phyloP scores from a whole-genome alignment of 148 eudicot species.

The Limonium bicolor region DNA sequence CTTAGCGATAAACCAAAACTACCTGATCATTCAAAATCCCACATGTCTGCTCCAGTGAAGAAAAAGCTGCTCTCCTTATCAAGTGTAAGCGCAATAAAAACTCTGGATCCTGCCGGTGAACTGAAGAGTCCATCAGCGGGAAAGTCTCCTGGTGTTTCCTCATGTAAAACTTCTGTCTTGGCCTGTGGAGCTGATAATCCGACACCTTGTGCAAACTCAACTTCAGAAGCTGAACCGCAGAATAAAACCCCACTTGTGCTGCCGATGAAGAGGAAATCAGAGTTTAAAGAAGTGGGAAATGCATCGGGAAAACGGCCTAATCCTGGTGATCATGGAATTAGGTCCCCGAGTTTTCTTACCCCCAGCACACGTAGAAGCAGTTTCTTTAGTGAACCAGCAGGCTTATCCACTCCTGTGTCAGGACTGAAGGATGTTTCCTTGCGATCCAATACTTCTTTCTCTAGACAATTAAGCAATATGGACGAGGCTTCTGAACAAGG shows the following conservation, averaged over 20 bases:
- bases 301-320: conserved; percentile 45
- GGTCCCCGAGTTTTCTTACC: conserved; percentile 49
- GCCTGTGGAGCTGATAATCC: conserved; percentile 28
- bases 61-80: conserved; percentile 41
- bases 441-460: conserved; percentile 18
- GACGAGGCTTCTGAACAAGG: conserved; percentile 32
- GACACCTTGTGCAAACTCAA: conserved; percentile 13
- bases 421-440: conserved; percentile 34
- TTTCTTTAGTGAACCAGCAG: conserved; percentile 33
- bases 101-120: conserved; percentile 22
- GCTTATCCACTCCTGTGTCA: conserved; percentile 31
- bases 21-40: conserved; percentile 22
- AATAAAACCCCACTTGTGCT: conserved; percentile 57
- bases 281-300: conserved; percentile 32
- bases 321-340: conserved; percentile 39
- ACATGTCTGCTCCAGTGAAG: conserved; percentile 35
- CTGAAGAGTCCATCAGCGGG: conserved; percentile 21
- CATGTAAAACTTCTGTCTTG: conserved; percentile 21
- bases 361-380: conserved; percentile 48
- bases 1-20: conserved; percentile 29
- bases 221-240: conserved; percentile 30
- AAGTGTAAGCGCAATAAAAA: conserved; percentile 24
- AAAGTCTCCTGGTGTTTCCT: conserved; percentile 18
- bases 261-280: conserved; percentile 83
- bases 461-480: conserved; percentile 25